Percentiles rank a stretch among this genome's conserved stretches.
Conservation (phyloP, 2,329 filamentous ascomycete species). For the Bretziella fagacearum region DNA sequence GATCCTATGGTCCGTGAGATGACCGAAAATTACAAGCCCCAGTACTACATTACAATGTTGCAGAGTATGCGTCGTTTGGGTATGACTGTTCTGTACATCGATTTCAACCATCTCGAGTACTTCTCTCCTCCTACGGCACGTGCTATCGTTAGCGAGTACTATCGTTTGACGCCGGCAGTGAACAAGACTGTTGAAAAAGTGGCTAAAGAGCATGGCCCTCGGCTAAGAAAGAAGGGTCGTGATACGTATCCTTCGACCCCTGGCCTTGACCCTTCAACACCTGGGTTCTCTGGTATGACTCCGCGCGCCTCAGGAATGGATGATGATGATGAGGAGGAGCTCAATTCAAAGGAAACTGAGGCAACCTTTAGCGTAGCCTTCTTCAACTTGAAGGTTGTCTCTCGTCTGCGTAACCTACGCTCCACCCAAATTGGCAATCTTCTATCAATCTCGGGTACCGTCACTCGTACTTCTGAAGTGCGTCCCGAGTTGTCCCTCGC, state of each 20-base stretch:
- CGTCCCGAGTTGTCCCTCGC: constrained; percentile 81
- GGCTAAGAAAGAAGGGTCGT: constrained; percentile 6
- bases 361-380: constrained; percentile 88
- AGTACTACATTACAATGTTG: constrained; percentile 74
- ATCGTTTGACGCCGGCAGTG: constrained; percentile 85
- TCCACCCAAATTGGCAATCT: constrained; percentile 84
- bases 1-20: constrained; percentile 11
- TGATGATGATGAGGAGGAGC: constrained; percentile 6
- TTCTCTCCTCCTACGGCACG: constrained; percentile 68
- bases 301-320: constrained; percentile 11
- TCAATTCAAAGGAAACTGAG: constrained; percentile 56
- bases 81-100: constrained; percentile 74
- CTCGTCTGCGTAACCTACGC: constrained; percentile 67
- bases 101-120: constrained; percentile 66
- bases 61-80: constrained; percentile 56
- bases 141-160: constrained; percentile 80
- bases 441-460: constrained; percentile 89
- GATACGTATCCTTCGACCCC: constrained; percentile 12
- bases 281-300: constrained; percentile 13
- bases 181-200: constrained; percentile 39
- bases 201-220: constrained; percentile 7
- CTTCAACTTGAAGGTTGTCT: constrained; percentile 80
- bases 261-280: constrained; percentile 10
- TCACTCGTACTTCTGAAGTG: constrained; percentile 92
- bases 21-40: constrained; percentile 37